Percentiles rank a stretch among this genome's conserved stretches.
Conservation (phyloP, 139 green algal species). For the Gonium pectorale region DNA sequence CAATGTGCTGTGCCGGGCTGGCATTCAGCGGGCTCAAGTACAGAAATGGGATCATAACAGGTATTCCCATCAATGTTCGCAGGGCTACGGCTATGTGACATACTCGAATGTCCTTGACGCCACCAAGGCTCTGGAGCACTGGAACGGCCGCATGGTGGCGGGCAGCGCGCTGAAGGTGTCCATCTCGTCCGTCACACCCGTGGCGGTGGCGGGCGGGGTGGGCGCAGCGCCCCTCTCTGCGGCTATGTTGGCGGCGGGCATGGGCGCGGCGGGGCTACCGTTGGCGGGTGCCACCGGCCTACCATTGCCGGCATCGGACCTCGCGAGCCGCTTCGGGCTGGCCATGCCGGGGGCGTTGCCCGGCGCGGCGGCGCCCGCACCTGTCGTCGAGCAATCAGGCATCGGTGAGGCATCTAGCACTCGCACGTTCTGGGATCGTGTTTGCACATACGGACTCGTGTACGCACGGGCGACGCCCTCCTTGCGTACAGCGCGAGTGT, state of each 20-base stretch:
- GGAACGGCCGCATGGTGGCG: constrained; percentile 75
- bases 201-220: background rate
- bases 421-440: too few relatives aligned
- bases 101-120: constrained; percentile 60
- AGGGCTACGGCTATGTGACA: constrained; percentile 75
- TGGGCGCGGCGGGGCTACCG: background rate
- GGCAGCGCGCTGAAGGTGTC: constrained; percentile 68
- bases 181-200: background rate
- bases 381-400: background rate
- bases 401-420: too few relatives aligned
- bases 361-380: too few relatives aligned
- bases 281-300: background rate
- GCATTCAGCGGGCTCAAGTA: too few relatives aligned
- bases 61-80: too few relatives aligned
- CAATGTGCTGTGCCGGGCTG: too few relatives aligned
- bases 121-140: constrained; percentile 76
- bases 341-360: background rate
- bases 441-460: too few relatives aligned
- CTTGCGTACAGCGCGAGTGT: too few relatives aligned
- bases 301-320: background rate
- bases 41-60: too few relatives aligned
- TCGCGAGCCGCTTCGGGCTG: constrained; percentile 29
- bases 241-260: background rate
- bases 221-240: background rate
- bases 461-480: too few relatives aligned